phyloP scores from a whole-genome alignment of 108 stramenopile genomes.

The Pseudonitzschia multiseries region DNA sequence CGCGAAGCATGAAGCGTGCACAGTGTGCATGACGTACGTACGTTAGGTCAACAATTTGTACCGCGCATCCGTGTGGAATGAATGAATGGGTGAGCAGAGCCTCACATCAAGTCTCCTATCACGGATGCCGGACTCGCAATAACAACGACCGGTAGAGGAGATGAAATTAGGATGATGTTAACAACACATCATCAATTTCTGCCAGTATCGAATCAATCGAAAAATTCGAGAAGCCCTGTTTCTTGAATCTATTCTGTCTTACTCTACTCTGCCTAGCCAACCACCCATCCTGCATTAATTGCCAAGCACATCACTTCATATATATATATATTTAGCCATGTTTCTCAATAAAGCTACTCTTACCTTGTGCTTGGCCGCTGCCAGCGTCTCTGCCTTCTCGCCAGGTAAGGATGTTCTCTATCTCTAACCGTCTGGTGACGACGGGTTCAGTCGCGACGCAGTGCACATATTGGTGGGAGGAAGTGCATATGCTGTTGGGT shows the following conservation, averaged over 20 bases:
- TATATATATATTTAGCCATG: slow-evolving; percentile 30
- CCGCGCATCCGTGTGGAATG: slow-evolving; percentile 5
- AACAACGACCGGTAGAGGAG: neutral
- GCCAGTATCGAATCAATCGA: slow-evolving; percentile 15
- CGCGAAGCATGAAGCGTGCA: neutral
- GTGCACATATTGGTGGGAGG: too few species aligned
- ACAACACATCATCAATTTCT: neutral
- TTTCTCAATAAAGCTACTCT: slow-evolving; percentile 25
- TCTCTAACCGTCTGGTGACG: too few species aligned
- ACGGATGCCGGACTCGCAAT: neutral
- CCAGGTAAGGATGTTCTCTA: slow-evolving; percentile 35
- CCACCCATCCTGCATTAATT: slow-evolving; percentile 4
- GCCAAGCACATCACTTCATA: neutral
- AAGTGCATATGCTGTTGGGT: neutral
- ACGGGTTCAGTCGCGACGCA: too few species aligned
- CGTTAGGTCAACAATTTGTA: neutral
- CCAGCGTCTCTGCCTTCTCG: slow-evolving; percentile 32
- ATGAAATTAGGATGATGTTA: neutral
- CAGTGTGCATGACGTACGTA: neutral
- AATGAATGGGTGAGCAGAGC: slow-evolving; percentile 2
- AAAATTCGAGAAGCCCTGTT: slow-evolving; percentile 6
- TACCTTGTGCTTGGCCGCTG: slow-evolving; percentile 25
- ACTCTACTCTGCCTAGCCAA: neutral
- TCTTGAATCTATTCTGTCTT: neutral
- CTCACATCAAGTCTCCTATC: neutral